Conservation (phyloP, 2,329 filamentous ascomycete species). For the Fusarium oligoseptatum region DNA sequence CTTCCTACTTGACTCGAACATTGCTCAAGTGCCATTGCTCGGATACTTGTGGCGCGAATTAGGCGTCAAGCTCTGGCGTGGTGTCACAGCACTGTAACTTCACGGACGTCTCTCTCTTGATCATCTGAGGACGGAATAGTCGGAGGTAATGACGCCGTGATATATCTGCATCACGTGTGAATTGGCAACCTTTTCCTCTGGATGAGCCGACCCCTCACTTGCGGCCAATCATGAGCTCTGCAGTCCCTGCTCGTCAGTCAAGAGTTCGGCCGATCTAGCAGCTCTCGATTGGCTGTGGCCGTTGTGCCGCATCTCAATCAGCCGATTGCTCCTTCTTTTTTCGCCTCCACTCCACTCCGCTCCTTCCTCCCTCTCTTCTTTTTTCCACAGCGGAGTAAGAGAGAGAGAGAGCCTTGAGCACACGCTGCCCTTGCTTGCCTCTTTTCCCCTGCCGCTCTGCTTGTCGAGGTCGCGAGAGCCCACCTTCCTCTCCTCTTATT, state of each 20-base stretch:
- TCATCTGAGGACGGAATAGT: slow-evolving; percentile 4
- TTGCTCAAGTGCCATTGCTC: not conserved
- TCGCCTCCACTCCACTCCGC: slow-evolving; percentile 36
- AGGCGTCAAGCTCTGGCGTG: slow-evolving; percentile 26
- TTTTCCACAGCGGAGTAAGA: slow-evolving; percentile 35
- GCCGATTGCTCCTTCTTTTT: slow-evolving; percentile 41
- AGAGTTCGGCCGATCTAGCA: slow-evolving; percentile 40
- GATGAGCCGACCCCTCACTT: slow-evolving; percentile 47
- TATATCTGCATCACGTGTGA: slow-evolving; percentile 42
- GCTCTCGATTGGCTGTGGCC: slow-evolving; percentile 39
- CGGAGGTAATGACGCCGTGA: slow-evolving; percentile 33
- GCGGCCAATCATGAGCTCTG: slow-evolving; percentile 49
- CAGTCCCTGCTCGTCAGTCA: slow-evolving; percentile 14
- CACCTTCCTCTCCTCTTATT: slow-evolving; percentile 18
- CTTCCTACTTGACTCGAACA: not conserved
- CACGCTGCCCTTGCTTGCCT: slow-evolving; percentile 30
- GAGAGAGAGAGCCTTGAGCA: slow-evolving; percentile 38
- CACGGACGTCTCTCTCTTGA: not conserved
- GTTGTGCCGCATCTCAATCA: slow-evolving; percentile 41
- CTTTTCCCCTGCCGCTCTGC: slow-evolving; percentile 26
- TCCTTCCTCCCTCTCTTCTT: slow-evolving; percentile 29
- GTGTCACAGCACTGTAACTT: slow-evolving; percentile 11
- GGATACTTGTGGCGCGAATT: slow-evolving; percentile 4
- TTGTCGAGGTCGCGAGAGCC: slow-evolving; percentile 48
- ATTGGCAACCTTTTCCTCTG: slow-evolving; percentile 34